Evolutionary conservation across 2,329 filamentous ascomycete species (phyloP).

Genomic region (Paecilomyces sp.): DNA sequence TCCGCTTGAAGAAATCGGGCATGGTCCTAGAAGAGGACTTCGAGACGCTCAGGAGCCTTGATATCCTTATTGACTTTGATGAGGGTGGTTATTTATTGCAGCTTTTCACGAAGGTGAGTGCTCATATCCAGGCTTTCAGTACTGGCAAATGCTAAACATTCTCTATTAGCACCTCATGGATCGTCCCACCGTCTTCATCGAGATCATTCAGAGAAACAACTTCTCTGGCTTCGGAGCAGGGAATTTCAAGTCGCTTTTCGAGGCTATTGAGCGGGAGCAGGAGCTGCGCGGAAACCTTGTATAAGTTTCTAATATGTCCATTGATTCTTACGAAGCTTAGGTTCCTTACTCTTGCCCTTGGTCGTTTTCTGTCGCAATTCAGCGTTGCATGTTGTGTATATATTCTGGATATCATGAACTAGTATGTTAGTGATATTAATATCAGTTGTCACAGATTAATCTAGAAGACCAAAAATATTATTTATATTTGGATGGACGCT

Average conservation of each 20-base stretch:
- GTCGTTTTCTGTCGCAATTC: neutral
- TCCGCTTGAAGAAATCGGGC: constrained; percentile 58
- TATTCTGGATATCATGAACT: neutral
- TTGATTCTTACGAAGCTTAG: neutral
- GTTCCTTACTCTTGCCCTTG: neutral
- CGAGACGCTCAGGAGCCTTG: constrained; percentile 65
- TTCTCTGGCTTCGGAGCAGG: constrained; percentile 91
- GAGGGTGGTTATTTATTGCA: constrained; percentile 77
- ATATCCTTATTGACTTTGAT: constrained; percentile 93
- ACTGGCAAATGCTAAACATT: neutral
- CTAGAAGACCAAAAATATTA: neutral
- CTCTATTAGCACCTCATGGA: constrained; percentile 67
- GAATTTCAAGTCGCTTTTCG: constrained; percentile 92
- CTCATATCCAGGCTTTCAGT: neutral
- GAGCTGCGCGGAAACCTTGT: constrained; percentile 71
- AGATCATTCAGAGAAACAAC: constrained; percentile 88
- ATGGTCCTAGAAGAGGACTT: constrained; percentile 69
- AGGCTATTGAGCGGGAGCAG: constrained; percentile 93
- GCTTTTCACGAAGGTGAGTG: constrained; percentile 60
- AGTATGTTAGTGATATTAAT: neutral
- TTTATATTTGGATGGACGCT: too few relatives aligned
- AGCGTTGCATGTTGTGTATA: neutral
- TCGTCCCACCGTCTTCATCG: constrained; percentile 88
- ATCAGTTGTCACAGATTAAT: neutral
- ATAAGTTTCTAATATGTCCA: constrained; percentile 10